Conservation (phyloP, 257 asterid species). For the Solanum sitiens region DNA sequence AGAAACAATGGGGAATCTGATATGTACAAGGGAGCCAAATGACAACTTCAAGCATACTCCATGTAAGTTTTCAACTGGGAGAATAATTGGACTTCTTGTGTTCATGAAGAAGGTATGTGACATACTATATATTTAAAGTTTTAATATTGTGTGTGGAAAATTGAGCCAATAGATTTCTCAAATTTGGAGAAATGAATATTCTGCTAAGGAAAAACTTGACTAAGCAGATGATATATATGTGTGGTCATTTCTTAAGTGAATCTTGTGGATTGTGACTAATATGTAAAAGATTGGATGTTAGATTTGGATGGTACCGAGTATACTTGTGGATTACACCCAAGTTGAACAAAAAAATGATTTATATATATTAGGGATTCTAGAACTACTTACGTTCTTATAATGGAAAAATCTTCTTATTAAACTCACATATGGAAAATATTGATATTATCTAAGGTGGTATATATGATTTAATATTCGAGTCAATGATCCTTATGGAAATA, state of each 20-base stretch:
- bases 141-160: neutral
- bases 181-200: too few relatives aligned
- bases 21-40: neutral
- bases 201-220: neutral
- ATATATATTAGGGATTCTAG: neutral
- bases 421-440: neutral
- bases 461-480: neutral
- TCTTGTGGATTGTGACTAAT: neutral
- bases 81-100: neutral
- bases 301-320: neutral
- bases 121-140: neutral
- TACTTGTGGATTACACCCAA: neutral
- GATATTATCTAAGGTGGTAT: neutral
- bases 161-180: neutral
- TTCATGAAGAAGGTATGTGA: neutral
- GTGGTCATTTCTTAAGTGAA: neutral
- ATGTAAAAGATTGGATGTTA: neutral
- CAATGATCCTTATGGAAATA: neutral
- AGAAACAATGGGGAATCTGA: neutral
- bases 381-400: too few relatives aligned
- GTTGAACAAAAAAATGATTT: neutral
- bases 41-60: neutral
- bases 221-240: neutral
- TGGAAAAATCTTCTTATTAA: neutral
- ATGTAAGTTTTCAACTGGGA: too few relatives aligned